Conservation (phyloP, 371 early-diverging fungal species). For the Mucor piriformis region DNA sequence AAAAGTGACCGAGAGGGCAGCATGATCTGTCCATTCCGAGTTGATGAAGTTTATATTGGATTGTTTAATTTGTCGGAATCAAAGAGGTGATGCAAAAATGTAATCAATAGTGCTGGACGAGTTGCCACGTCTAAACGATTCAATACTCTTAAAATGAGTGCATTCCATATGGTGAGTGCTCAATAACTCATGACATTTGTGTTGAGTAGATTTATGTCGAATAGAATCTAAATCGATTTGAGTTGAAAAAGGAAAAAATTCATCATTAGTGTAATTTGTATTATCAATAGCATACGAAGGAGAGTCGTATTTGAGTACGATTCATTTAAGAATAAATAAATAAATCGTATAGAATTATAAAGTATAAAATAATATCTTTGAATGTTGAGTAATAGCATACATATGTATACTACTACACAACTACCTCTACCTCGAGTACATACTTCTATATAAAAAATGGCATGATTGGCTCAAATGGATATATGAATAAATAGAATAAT, state of each 20-base stretch:
- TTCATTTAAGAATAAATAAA: too few species aligned
- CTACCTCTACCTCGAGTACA: too few species aligned
- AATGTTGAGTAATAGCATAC: too few species aligned
- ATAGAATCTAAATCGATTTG: background rate
- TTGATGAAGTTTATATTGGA: slow-evolving; percentile 4
- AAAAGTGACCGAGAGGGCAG: background rate
- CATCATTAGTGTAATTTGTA: background rate
- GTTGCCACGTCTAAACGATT: background rate
- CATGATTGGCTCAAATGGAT: too few species aligned
- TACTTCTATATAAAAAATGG: too few species aligned
- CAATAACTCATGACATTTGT: background rate
- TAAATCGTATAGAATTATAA: slow-evolving; percentile 7
- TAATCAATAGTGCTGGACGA: slow-evolving; percentile 1
- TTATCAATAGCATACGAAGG: background rate
- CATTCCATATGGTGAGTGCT: background rate
- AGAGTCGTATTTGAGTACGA: too few species aligned
- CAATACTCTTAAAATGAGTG: background rate
- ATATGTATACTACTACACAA: too few species aligned
- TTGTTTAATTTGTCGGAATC: background rate
- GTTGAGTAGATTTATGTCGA: background rate
- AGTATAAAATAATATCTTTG: too few species aligned
- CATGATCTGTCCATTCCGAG: slow-evolving; percentile 15
- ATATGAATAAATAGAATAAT: too few species aligned
- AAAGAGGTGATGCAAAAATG: background rate
- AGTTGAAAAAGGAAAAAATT: background rate